Conservation (phyloP, 2,329 filamentous ascomycete genomes). For the Ustulina deusta region DNA sequence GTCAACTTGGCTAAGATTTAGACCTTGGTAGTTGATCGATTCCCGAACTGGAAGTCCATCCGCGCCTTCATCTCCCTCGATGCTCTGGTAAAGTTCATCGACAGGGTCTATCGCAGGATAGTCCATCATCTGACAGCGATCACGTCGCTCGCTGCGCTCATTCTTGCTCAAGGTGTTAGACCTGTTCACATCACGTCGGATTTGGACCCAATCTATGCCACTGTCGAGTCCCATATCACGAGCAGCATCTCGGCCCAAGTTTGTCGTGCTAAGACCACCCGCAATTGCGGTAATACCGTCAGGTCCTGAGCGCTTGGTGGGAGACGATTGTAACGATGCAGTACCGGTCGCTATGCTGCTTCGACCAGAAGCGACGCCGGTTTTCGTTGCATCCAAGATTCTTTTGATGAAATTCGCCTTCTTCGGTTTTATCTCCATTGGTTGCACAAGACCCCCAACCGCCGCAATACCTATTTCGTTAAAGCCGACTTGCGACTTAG, state of each 20-base stretch:
- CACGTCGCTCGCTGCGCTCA: conserved; percentile 84
- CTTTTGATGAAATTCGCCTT: conserved; percentile 95
- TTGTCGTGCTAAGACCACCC: conserved; percentile 55
- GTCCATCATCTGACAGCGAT: conserved; percentile 95
- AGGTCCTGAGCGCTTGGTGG: conserved; percentile 57
- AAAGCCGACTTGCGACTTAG: conserved; percentile 75
- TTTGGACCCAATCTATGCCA: conserved; percentile 92
- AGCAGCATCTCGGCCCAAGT: conserved; percentile 63
- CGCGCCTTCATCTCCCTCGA: conserved; percentile 89
- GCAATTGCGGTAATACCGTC: conserved; percentile 60
- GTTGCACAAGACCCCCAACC: conserved; percentile 81
- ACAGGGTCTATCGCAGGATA: conserved; percentile 89
- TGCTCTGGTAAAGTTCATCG: conserved; percentile 85
- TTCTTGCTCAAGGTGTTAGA: conserved; percentile 93
- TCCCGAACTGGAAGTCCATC: conserved; percentile 86
- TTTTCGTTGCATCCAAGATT: conserved; percentile 93
- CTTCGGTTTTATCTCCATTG: conserved; percentile 70
- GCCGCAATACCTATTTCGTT: conserved; percentile 74
- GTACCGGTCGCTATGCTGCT: conserved; percentile 80
- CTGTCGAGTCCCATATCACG: conserved; percentile 77
- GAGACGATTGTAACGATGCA: conserved; percentile 57
- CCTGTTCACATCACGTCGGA: conserved; percentile 92
- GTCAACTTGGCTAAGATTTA: conserved; percentile 89
- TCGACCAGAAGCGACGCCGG: conserved; percentile 87
- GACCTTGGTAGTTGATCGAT: conserved; percentile 81